phyloP scores from a whole-genome alignment of 2,329 filamentous ascomycete species.

The Exserohilum rostratum region DNA sequence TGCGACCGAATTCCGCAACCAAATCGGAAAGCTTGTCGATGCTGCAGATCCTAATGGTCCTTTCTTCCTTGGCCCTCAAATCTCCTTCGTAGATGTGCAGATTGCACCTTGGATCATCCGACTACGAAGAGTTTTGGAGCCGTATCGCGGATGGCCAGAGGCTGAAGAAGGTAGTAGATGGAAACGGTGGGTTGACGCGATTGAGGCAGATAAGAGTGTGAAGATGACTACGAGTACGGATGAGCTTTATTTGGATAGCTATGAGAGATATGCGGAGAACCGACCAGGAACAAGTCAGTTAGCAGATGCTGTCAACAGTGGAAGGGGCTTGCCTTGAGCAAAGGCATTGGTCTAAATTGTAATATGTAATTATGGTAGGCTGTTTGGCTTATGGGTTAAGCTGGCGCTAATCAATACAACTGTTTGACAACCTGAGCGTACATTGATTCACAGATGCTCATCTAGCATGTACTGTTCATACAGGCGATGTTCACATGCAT shows the following conservation, averaged over 20 bases:
- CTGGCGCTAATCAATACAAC: too few species aligned
- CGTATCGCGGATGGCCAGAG: constrained; percentile 70
- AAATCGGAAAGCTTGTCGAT: constrained; percentile 67
- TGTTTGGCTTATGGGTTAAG: too few species aligned
- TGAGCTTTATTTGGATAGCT: constrained; percentile 69
- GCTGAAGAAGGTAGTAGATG: constrained; percentile 68
- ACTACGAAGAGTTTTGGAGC: constrained; percentile 68
- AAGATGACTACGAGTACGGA: constrained; percentile 70
- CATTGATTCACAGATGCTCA: too few species aligned
- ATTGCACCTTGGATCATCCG: constrained; percentile 77
- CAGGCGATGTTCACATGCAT: too few species aligned
- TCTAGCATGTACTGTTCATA: too few species aligned
- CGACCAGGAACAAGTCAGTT: constrained; percentile 64
- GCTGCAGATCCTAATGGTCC: constrained; percentile 67
- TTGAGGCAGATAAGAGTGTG: constrained; percentile 69
- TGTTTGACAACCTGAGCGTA: too few species aligned
- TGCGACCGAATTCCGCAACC: constrained; percentile 66
- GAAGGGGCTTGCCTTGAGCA: constrained; percentile 57
- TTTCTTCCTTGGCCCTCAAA: constrained; percentile 67
- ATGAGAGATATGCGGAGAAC: constrained; percentile 69
- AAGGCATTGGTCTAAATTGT: neutral
- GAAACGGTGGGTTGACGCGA: constrained; percentile 72
- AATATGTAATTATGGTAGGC: neutral
- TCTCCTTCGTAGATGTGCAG: constrained; percentile 74
- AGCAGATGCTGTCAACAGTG: constrained; percentile 65